Conservation (phyloP, 495 filamentous ascomycete genomes). For the Xylaria scruposa region DNA sequence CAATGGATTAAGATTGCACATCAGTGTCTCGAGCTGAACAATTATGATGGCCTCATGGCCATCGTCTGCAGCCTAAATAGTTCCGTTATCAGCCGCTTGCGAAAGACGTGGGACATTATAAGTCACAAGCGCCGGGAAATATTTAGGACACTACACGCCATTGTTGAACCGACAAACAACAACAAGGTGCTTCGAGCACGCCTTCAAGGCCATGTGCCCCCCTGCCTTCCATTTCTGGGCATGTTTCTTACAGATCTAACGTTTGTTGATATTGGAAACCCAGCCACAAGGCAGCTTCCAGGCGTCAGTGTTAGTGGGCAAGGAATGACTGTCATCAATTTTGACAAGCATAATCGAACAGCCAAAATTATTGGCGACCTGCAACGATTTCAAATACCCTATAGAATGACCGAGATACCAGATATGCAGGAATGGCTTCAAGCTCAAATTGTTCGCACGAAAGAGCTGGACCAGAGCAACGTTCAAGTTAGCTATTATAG, state of each 20-base stretch:
- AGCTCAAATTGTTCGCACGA: conserved; percentile 79
- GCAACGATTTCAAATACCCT: conserved; percentile 96
- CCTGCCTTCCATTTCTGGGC: conserved; percentile 95
- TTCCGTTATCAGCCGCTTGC: conserved; percentile 88
- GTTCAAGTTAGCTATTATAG: conserved; percentile 83
- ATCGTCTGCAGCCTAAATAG: conserved; percentile 93
- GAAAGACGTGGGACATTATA: conserved; percentile 91
- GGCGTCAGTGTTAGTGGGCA: conserved; percentile 54
- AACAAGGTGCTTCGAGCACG: conserved; percentile 88
- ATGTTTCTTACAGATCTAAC: conserved; percentile 91
- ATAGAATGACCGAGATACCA: conserved; percentile 80
- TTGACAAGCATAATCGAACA: conserved; percentile 95
- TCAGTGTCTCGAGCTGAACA: conserved; percentile 86
- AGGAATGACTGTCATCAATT: conserved; percentile 88
- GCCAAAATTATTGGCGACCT: conserved; percentile 95
- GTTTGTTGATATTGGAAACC: conserved; percentile 93
- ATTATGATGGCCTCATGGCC: conserved; percentile 96
- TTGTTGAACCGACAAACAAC: conserved; percentile 90
- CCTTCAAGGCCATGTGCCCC: conserved; percentile 86
- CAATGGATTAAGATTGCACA: conserved; percentile 97
- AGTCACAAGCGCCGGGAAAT: conserved; percentile 83
- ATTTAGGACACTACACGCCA: conserved; percentile 75
- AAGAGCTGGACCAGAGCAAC: conserved; percentile 77
- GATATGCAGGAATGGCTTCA: conserved; percentile 96
- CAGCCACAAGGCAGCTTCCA: conserved; percentile 70